Evolutionary conservation across 2,329 filamentous ascomycete species (phyloP).

Genomic region (Ramularia collo-cygni): DNA sequence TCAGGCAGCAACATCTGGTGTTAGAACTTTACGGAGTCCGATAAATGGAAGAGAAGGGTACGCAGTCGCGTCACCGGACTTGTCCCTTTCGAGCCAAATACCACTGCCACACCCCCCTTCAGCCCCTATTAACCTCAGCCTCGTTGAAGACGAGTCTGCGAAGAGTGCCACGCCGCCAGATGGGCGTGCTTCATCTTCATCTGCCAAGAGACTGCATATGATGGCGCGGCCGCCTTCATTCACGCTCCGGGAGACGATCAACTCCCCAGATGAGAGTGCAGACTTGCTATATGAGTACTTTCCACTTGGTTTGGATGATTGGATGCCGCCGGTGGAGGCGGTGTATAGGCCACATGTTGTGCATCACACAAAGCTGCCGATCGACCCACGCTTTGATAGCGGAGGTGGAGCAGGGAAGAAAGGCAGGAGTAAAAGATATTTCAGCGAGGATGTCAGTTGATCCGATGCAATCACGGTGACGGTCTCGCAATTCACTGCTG

Average conservation of each 20-base stretch:
- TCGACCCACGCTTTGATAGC: slow-evolving; percentile 34
- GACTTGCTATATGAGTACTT: slow-evolving; percentile 94
- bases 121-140: slow-evolving; percentile 48
- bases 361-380: slow-evolving; percentile 63
- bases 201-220: slow-evolving; percentile 20
- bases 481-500: too few relatives aligned
- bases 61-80: slow-evolving; percentile 42
- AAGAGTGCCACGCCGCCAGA: slow-evolving; percentile 25
- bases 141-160: slow-evolving; percentile 49
- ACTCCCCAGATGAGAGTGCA: slow-evolving; percentile 65
- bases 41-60: slow-evolving; percentile 17
- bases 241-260: slow-evolving; percentile 37
- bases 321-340: slow-evolving; percentile 84
- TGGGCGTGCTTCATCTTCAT: slow-evolving; percentile 6
- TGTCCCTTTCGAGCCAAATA: slow-evolving; percentile 30
- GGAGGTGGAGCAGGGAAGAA: slow-evolving; percentile 29
- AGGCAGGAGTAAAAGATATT: slow-evolving; percentile 38
- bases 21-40: slow-evolving; percentile 23
- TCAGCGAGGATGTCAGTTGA: slow-evolving; percentile 38
- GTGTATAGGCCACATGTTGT: slow-evolving; percentile 90
- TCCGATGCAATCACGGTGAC: too few relatives aligned
- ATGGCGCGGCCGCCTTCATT: slow-evolving; percentile 38
- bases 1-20: slow-evolving; percentile 35
- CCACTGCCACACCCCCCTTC: slow-evolving; percentile 34
- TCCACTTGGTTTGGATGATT: slow-evolving; percentile 82